phyloP scores from a whole-genome alignment of 1,284 basidiomycete genomes.

The Pseudozyma tsukubaensis region DNA sequence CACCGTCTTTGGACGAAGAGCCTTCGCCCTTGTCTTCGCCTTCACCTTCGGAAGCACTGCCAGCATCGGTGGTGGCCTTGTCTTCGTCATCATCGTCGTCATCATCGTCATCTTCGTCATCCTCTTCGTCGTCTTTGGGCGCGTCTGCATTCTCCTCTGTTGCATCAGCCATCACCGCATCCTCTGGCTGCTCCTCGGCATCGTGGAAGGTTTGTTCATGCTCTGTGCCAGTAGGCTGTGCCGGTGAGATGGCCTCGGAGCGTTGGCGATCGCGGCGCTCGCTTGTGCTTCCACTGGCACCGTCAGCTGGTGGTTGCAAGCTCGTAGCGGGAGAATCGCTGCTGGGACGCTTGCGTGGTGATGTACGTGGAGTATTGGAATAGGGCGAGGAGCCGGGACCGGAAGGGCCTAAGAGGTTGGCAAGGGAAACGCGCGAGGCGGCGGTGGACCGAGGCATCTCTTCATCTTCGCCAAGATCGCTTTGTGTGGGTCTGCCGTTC shows the following conservation, averaged over 20 bases:
- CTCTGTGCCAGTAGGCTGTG: constrained; percentile 7
- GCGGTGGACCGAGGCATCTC: constrained; percentile 41
- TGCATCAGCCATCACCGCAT: constrained; percentile 27
- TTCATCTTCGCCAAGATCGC: constrained; percentile 20
- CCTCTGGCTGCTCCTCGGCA: constrained; percentile 25
- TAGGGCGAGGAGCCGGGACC: constrained; percentile 45
- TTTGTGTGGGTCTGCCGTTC: constrained; percentile 21
- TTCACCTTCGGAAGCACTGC: constrained; percentile 51
- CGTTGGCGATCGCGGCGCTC: constrained; percentile 19
- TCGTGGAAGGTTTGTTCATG: constrained; percentile 24
- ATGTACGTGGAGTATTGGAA: constrained; percentile 32
- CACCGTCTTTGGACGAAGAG: constrained; percentile 33
- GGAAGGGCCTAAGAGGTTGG: constrained; percentile 43
- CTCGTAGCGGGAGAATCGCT: constrained; percentile 16
- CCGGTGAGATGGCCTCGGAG: constrained; percentile 15
- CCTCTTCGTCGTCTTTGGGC: constrained; percentile 13
- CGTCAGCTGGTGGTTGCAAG: constrained; percentile 21
- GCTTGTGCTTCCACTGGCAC: constrained; percentile 1
- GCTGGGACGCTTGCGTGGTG: constrained; percentile 45
- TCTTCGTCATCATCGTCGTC: constrained; percentile 55
- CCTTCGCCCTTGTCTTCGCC: constrained; percentile 51
- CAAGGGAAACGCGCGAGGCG: constrained; percentile 43
- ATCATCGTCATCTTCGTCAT: constrained; percentile 41
- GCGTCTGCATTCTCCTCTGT: constrained; percentile 11
- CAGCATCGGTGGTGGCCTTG: constrained; percentile 44